Evolutionary conservation across 805 yeast genomes (phyloP), one percentile per base, ranked within the genome.

Genomic region (Grigorovia jiainica): DNA sequence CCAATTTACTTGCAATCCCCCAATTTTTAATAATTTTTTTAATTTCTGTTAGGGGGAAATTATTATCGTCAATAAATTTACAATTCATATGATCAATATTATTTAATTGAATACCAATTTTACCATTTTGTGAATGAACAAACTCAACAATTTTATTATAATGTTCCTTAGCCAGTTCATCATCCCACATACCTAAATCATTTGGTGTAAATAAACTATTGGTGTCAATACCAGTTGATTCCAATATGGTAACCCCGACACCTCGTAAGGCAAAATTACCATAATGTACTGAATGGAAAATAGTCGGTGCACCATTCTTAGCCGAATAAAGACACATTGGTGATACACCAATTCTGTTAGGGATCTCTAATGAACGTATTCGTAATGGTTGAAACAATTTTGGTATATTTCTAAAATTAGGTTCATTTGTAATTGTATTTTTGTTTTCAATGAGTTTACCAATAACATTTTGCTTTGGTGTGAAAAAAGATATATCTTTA

Each of bases 291-390:
- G 65, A 46, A 47, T 76, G 79, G 59, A 66, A 75, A 15, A 63
- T 68, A 0, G 72, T 75, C 0, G 68, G 64, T 13, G 57, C 53
- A 2, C 70, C 69, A 38, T 72, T 58, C 3, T 54, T 48, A 3
- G 72, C 67, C 5, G 78, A 67, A 53, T 74, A 75, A 38, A 64
- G 70, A 52, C 78, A 71, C 78, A 75, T 72, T 36, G 79, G 79
- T 1, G 79, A 67, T 17, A 76, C 75, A 39, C 77, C 77, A 23
- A 75, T 53, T 45, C 82, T 61, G 54, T 78, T 78, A 11, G 64
- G 67, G 17, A 77, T 53, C 2, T 59, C 54, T 39, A 68, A 36
- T n/a, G 55, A 59, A 20, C 66, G 61, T 42, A 74, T 63, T 15
- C 55, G 61, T 36, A 74, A 48, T 1, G 78, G 76, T 30, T 58